Base-by-base conservation (phyloP, 345 rosid genomes). In the Arabidopsis suecica region DNA sequence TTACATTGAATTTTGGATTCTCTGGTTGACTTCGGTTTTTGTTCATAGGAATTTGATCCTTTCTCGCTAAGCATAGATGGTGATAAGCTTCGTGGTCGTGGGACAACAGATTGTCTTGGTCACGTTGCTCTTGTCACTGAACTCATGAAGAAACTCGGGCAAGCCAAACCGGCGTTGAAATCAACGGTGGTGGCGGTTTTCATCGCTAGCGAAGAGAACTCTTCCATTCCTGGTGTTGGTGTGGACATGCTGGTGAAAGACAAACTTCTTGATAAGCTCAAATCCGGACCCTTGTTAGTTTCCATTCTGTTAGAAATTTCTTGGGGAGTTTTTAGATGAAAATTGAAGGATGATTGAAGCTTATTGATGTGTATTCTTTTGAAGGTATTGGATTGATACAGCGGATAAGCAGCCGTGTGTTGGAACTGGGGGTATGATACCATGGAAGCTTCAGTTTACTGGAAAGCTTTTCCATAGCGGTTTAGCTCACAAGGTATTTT, bases 351-450 rank as follows among this genome's bases (percentile, higher is more conserved):
- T 65, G 22, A 44, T n/a, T 50, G 9, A 6, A 47, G 41, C 16
- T n/a, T 14, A 6, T 20, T 50, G 3, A 12, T 69, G 25, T 58
- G 56, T 67, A 1, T 54, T 55, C 40, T 61, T 74, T 51, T 56
- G 57, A 81, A 95, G 99, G 65, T 96, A 40, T 83, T 96, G 99
- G 99, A 93, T 93, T 77, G 99, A 96, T 78, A 87, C 96, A 1
- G 99, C 99, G 10, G 98, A 96, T 82, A 96, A 96, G 75, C 99
- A 96, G 77, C 99, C 98, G 55, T 96, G 98, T 83, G 82, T 96
- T 79, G 99, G 99, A 81, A 93, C 98, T 9, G 99, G 99, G 44
- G 99, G 99, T 75, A 86, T 85, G 91, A 85, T 96, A 64, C 98
- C 99, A 1, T 96, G 98, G 99, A 93, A 86, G 82, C 91, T 96